phyloP scores from a whole-genome alignment of 202 grass and related monocot species.

The Panicum hallii region DNA sequence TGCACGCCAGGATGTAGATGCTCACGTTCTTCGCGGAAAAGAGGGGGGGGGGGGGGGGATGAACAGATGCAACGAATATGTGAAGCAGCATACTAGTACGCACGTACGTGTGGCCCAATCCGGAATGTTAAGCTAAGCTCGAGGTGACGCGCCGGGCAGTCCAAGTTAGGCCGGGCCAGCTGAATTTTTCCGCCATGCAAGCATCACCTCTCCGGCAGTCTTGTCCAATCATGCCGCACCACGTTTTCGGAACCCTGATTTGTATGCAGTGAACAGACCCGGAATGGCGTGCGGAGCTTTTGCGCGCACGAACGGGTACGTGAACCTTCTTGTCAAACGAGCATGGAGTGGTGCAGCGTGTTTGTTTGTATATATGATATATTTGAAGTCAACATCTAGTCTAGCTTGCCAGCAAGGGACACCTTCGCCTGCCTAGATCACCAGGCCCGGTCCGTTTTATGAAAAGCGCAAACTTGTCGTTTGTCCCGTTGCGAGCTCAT shows the following conservation, averaged over 20 bases:
- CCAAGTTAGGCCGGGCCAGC: not conserved
- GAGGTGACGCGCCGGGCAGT: constrained; percentile 24
- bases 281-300: not conserved
- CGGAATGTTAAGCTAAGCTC: not conserved
- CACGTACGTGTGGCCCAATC: not conserved
- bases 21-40: not conserved
- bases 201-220: not conserved
- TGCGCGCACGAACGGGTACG: not conserved
- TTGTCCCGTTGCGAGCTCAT: constrained; percentile 32
- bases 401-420: constrained; percentile 20
- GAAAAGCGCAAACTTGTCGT: constrained; percentile 45
- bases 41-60: not conserved
- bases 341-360: not conserved
- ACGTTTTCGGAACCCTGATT: too few relatives aligned
- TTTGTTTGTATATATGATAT: not conserved
- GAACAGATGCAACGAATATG: constrained; percentile 18
- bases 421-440: constrained; percentile 8
- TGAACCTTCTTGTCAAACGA: not conserved
- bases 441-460: not conserved
- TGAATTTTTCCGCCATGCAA: constrained; percentile 8
- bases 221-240: not conserved
- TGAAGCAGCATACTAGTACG: not conserved
- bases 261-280: not conserved
- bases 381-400: constrained; percentile 22
- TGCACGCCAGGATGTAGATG: not conserved